Conservation (phyloP, 306 rosid genomes). For the Castanea crenata region DNA sequence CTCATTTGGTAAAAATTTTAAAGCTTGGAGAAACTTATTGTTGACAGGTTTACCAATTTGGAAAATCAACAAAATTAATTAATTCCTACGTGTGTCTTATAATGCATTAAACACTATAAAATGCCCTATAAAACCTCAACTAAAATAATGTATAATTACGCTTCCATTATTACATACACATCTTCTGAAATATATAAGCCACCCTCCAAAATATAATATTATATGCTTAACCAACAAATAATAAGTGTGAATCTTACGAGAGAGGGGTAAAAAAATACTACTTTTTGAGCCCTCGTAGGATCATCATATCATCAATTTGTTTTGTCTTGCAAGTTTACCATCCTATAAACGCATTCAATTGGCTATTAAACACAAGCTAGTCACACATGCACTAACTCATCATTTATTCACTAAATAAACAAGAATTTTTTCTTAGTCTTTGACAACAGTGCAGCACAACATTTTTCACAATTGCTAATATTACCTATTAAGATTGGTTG, state of each 20-base stretch:
- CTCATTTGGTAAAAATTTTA: neutral
- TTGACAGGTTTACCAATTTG: neutral
- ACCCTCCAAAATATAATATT: neutral
- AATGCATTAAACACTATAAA: neutral
- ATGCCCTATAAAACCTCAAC: neutral
- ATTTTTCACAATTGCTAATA: too few species aligned
- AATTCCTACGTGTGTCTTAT: neutral
- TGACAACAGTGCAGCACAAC: neutral
- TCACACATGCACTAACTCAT: too few species aligned
- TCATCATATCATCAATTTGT: slow-evolving; percentile 7
- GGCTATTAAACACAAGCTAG: neutral
- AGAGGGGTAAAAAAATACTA: neutral
- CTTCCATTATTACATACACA: too few species aligned
- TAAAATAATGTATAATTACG: neutral
- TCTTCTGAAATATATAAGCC: neutral
- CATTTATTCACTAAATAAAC: neutral
- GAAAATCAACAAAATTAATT: neutral
- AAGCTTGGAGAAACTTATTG: neutral
- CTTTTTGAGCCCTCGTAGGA: neutral
- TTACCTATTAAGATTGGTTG: too few species aligned
- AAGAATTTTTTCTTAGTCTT: neutral
- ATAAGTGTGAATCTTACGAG: neutral
- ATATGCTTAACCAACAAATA: neutral
- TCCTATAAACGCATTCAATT: slow-evolving; percentile 7
- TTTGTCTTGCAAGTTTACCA: slow-evolving; percentile 34